Conservation (phyloP, 2,329 filamentous ascomycete genomes). For the Calonectria pteridis region DNA sequence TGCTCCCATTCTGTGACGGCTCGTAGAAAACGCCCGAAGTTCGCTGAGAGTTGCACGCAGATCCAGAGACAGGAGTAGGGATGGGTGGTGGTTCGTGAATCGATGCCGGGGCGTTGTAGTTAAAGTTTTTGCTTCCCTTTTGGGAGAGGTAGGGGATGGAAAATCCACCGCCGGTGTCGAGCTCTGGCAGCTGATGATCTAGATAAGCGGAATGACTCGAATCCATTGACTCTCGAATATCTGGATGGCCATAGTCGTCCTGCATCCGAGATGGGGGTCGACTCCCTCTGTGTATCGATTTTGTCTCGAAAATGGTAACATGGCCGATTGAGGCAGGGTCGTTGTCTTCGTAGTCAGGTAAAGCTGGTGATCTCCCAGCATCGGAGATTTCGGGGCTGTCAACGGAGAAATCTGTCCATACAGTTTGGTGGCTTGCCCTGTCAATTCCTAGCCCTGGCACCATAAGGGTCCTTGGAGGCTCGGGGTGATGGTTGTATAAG, state of each 20-base stretch:
- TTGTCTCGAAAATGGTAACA: conserved; percentile 50
- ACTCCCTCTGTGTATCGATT: conserved; percentile 44
- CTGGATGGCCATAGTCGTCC: conserved; percentile 38
- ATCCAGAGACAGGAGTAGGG: conserved; percentile 53
- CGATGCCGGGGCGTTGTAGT: conserved; percentile 54
- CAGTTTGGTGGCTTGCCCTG: conserved; percentile 66
- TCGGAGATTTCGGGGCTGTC: conserved; percentile 62
- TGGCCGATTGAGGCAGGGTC: conserved; percentile 47
- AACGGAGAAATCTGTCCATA: conserved; percentile 72
- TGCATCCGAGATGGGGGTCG: conserved; percentile 33
- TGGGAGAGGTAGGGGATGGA: conserved; percentile 60
- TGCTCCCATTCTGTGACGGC: conserved; percentile 54
- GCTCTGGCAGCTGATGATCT: conserved; percentile 61
- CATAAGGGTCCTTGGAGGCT: conserved; percentile 59
- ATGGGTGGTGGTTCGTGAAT: conserved; percentile 65
- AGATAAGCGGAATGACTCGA: conserved; percentile 45
- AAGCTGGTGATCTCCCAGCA: conserved; percentile 43
- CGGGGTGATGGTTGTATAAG: conserved; percentile 45
- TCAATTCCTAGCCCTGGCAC: conserved; percentile 62
- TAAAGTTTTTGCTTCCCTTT: conserved; percentile 45
- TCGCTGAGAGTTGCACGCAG: conserved; percentile 57
- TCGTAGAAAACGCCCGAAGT: conserved; percentile 56
- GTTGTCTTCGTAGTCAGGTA: conserved; percentile 42
- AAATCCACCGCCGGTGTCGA: conserved; percentile 65
- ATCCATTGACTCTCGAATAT: conserved; percentile 41